These are phyloP conservation scores for Diaporthe nobilis DNA, from an alignment of 2,329 filamentous ascomycete species.

Conservation along the genomic window DNA sequence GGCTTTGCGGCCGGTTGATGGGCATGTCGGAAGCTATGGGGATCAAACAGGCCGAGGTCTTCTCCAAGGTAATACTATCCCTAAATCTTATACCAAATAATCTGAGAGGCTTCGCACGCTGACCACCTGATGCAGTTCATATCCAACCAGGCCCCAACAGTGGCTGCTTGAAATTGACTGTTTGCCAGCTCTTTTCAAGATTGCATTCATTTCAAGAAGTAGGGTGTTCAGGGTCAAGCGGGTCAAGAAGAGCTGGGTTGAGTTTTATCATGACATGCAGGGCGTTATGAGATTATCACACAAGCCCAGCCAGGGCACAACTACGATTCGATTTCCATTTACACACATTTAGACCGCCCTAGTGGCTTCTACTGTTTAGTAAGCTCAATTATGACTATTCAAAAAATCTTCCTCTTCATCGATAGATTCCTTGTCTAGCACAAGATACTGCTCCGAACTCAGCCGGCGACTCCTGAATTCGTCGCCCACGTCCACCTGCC, in stretches of 20 bases:
- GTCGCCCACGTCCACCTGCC: not conserved
- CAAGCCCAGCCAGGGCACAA: constrained; percentile 5
- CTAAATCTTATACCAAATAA: too few relatives aligned
- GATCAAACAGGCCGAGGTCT: constrained; percentile 46
- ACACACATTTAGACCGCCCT: not conserved
- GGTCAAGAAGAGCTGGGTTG: not conserved
- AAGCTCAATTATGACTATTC: constrained; percentile 1
- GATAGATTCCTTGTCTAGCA: not conserved
- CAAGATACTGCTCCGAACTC: not conserved
- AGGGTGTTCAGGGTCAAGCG: not conserved
- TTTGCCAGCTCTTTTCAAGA: not conserved
- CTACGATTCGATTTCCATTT: not conserved
- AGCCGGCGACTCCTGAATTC: not conserved
- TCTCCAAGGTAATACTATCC: constrained; percentile 42
- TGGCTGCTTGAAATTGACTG: not conserved
- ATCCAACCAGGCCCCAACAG: not conserved
- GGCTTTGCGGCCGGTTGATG: constrained; percentile 43
- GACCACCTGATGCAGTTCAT: not conserved
- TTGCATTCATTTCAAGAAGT: not conserved
- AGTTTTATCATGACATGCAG: constrained; percentile 15
- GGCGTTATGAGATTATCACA: constrained; percentile 15
- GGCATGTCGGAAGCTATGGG: constrained; percentile 46
- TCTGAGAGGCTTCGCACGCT: not conserved
- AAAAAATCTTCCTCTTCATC: not conserved
- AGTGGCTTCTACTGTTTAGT: not conserved